These are phyloP conservation scores for Cichorium intybus DNA, from an alignment of 140 eudicot species.

Conservation along the genomic window DNA sequence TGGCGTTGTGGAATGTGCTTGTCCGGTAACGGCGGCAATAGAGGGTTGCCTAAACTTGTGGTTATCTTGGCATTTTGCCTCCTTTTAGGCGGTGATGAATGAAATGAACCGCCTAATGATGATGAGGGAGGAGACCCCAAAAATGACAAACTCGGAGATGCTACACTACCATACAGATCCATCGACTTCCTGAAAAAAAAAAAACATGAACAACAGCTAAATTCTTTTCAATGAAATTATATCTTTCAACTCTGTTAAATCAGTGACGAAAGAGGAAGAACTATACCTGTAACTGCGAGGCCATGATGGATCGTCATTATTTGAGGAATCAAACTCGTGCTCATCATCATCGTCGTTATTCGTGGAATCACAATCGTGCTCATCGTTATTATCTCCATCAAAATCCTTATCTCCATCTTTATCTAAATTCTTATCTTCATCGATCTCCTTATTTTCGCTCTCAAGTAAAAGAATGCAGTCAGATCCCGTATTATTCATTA, in stretches of 20 bases:
- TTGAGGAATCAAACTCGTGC: background rate
- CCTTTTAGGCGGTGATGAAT: constrained; percentile 56
- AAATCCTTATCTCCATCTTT: background rate
- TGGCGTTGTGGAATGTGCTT: constrained; percentile 44
- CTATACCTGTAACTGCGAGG: constrained; percentile 41
- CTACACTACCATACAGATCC: constrained; percentile 28
- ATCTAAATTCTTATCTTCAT: constrained; percentile 13
- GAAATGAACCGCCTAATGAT: constrained; percentile 14
- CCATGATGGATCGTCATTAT: constrained; percentile 21
- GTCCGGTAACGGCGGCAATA: constrained; percentile 41
- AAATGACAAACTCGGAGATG: constrained; percentile 25
- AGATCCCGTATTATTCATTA: constrained; percentile 14
- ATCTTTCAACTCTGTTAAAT: background rate
- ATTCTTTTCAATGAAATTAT: background rate
- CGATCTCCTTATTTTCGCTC: constrained; percentile 14
- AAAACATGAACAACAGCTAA: background rate
- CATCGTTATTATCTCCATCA: too few relatives aligned
- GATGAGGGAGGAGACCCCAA: constrained; percentile 29
- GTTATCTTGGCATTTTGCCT: constrained; percentile 41
- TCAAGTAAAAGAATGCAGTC: constrained; percentile 24
- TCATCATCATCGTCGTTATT: background rate
- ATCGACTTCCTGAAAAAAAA: constrained; percentile 25
- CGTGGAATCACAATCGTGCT: background rate
- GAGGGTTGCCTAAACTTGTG: constrained; percentile 56
- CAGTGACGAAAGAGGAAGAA: background rate